phyloP scores from a whole-genome alignment of 2,329 filamentous ascomycete species.

The Epichloe typhina region DNA sequence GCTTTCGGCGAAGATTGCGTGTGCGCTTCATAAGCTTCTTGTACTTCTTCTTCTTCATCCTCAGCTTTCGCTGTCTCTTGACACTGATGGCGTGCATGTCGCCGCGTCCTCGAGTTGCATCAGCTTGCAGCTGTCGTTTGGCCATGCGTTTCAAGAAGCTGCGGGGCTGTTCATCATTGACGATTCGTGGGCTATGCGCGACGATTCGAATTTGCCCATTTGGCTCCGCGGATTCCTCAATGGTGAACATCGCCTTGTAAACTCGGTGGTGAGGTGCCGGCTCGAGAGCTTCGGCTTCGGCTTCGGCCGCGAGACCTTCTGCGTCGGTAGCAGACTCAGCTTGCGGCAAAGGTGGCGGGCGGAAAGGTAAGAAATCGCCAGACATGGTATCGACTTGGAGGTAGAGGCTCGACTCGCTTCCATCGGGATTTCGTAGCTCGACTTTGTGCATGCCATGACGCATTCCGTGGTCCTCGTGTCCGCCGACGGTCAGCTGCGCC shows the following conservation, averaged over 20 bases:
- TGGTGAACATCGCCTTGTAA: conserved; percentile 52
- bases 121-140: conserved; percentile 46
- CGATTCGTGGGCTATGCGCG: conserved; percentile 45
- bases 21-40: conserved; percentile 97
- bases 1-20: conserved; percentile 73
- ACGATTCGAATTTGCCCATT: conserved; percentile 47
- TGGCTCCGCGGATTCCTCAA: conserved; percentile 50
- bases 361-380: conserved; percentile 65
- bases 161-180: conserved; percentile 34
- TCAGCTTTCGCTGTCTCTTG: conserved; percentile 80
- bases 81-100: conserved; percentile 78
- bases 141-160: conserved; percentile 61
- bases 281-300: conserved; percentile 20
- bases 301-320: conserved; percentile 17
- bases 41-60: conserved; percentile 99
- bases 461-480: conserved; percentile 26
- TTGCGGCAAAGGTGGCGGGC: conserved; percentile 67
- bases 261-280: conserved; percentile 35
- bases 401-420: conserved; percentile 44
- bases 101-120: conserved; percentile 36
- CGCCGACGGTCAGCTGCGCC: conserved; percentile 35
- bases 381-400: conserved; percentile 56
- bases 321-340: conserved; percentile 36
- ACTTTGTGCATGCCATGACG: conserved; percentile 36
- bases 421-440: conserved; percentile 42